Base-by-base conservation (phyloP, 192 early-diverging fungal genomes). In the Coemansia sp. region DNA sequence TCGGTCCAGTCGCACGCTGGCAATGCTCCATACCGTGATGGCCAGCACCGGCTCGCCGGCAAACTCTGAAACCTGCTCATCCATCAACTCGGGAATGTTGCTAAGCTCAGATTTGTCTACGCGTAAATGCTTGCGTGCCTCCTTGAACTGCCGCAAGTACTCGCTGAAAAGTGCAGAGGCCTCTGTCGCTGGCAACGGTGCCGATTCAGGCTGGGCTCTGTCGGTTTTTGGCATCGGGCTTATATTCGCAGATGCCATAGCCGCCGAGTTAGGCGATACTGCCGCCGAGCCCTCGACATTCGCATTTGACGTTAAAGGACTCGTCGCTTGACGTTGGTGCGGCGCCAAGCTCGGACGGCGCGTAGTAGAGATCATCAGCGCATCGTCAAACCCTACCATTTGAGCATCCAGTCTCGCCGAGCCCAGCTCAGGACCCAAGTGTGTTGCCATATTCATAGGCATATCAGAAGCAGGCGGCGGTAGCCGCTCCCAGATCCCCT, bases 141-240 rank as follows among this genome's bases (percentile, higher is more conserved):
- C 65, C 54, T 70, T 65, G 23, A 75, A 82, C 72, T 82, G 79
- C 2, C 70, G 67, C 39, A 75, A 59, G n/a, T 75, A 82, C 53
- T 82, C 79, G 47, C 49, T 51, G 52, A 82, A 82, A n/a, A 75
- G 62, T 10, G 35, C 64, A 1, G 73, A 68, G 5, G 69, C 47
- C 35, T 82, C 60, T 0, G 69, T 65, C 15, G 62, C 56, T 1
- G 73, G 69, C 9, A 82, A 24, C 12, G 74, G 49, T 2, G 5
- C 21, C 4, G 61, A 29, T 5, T 8, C 51, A 4, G 51, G 22
- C 17, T 27, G 21, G 21, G 47, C 2, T 14, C n/a, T 7, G n/a
- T 49, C 38, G 9, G 17, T 38, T 11, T 4, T 10, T 59, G 37
- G 57, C 15, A 59, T 38, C 21, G 37, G 37, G 17, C 6, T 17